These are phyloP conservation scores for Ophiostoma perfectum DNA, from an alignment of 2,329 filamentous ascomycete species.

Conservation along the genomic window DNA sequence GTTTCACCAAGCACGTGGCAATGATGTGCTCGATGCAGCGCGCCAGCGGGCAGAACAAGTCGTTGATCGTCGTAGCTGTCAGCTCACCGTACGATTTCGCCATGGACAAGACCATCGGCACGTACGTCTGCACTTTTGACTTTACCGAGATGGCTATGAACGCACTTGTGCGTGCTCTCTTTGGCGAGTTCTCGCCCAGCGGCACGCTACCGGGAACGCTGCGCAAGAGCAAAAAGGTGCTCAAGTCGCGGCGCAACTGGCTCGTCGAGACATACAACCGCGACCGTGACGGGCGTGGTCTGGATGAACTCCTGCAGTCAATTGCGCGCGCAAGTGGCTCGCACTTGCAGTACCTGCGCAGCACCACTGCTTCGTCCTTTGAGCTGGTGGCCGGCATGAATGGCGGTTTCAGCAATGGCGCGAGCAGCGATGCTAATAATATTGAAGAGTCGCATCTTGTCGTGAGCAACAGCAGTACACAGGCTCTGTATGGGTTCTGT, in stretches of 20 bases:
- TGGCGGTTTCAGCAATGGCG: background rate
- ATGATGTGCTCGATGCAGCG: slow-evolving; percentile 88
- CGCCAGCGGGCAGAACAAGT: slow-evolving; percentile 75
- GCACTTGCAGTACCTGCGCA: slow-evolving; percentile 62
- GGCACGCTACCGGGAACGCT: slow-evolving; percentile 67
- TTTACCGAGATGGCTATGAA: slow-evolving; percentile 90
- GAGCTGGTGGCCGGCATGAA: slow-evolving; percentile 43
- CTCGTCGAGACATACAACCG: slow-evolving; percentile 84
- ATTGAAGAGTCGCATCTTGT: slow-evolving; percentile 84
- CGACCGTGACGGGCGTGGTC: slow-evolving; percentile 64
- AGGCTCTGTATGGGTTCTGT: slow-evolving; percentile 85
- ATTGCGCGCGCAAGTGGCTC: slow-evolving; percentile 63
- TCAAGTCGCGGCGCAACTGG: slow-evolving; percentile 91
- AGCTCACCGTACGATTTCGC: slow-evolving; percentile 97
- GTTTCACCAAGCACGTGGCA: slow-evolving; percentile 91
- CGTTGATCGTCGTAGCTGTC: slow-evolving; percentile 83
- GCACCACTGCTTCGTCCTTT: slow-evolving; percentile 69
- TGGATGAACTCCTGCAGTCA: slow-evolving; percentile 69
- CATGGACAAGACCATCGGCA: slow-evolving; percentile 83
- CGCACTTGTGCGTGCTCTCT: slow-evolving; percentile 75
- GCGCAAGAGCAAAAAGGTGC: slow-evolving; percentile 77
- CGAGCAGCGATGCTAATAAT: background rate
- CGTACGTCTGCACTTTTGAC: slow-evolving; percentile 92
- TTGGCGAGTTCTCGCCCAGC: slow-evolving; percentile 62
- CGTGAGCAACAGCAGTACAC: slow-evolving; percentile 87